Percentiles rank a stretch among this genome's conserved stretches.
Conservation (phyloP, 1,284 basidiomycete species). For the Phellopilus nigrolimitatus region DNA sequence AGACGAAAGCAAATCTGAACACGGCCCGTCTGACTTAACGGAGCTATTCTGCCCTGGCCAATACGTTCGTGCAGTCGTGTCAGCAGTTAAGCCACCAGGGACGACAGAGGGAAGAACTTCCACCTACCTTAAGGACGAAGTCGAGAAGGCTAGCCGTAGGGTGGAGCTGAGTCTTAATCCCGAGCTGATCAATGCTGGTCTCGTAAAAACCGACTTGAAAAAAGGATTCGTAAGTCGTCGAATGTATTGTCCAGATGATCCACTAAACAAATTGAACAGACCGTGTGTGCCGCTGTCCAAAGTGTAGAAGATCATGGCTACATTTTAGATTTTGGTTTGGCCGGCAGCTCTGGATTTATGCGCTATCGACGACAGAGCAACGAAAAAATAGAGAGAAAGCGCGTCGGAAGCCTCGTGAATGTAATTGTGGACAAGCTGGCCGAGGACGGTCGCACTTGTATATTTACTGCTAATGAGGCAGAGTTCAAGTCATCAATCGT, state of each 20-base stretch:
- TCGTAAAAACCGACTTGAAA: slow-evolving; percentile 76
- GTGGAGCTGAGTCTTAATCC: slow-evolving; percentile 90
- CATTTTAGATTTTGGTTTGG: slow-evolving; percentile 80
- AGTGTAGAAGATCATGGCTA: slow-evolving; percentile 96
- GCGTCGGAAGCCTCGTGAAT: slow-evolving; percentile 63
- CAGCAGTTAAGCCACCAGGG: slow-evolving; percentile 57
- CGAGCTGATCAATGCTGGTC: slow-evolving; percentile 79
- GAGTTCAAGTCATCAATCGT: slow-evolving; percentile 50
- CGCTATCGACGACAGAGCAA: slow-evolving; percentile 55
- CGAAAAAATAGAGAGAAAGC: slow-evolving; percentile 37
- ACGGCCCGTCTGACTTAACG: slow-evolving; percentile 55
- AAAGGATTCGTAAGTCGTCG: slow-evolving; percentile 58
- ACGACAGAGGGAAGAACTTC: slow-evolving; percentile 53
- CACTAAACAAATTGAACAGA: slow-evolving; percentile 38
- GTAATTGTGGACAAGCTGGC: slow-evolving; percentile 60
- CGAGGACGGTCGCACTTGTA: slow-evolving; percentile 67
- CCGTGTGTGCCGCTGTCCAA: slow-evolving; percentile 72
- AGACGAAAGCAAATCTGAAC: slow-evolving; percentile 40
- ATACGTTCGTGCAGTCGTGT: slow-evolving; percentile 80
- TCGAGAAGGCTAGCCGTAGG: slow-evolving; percentile 63
- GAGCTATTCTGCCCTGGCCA: slow-evolving; percentile 83
- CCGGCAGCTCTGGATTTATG: slow-evolving; percentile 74
- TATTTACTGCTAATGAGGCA: slow-evolving; percentile 48
- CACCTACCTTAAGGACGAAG: slow-evolving; percentile 58
- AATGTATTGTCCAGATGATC: background rate